These are phyloP conservation scores for Lotus japonicus DNA, from an alignment of 306 rosid genomes.

Conservation along the genomic window DNA sequence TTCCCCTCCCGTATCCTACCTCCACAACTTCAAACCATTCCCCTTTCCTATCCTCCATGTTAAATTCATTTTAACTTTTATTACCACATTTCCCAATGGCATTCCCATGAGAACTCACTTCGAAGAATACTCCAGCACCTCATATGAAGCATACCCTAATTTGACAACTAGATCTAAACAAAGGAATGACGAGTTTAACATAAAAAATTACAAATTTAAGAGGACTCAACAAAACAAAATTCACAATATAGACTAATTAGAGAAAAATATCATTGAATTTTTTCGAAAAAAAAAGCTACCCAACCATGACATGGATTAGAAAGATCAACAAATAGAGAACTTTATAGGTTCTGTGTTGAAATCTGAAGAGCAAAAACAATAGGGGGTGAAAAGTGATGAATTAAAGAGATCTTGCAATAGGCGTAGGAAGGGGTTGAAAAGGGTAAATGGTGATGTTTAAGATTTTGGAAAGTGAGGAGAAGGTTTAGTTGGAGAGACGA, in stretches of 20 bases:
- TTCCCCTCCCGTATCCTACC: no score
- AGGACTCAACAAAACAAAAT: slow-evolving; percentile 28
- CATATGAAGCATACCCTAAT: slow-evolving; percentile 43
- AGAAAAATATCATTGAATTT: slow-evolving; percentile 24
- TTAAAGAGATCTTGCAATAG: slow-evolving; percentile 48
- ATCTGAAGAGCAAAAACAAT: not conserved
- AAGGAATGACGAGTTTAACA: slow-evolving; percentile 7
- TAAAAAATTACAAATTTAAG: slow-evolving; percentile 20
- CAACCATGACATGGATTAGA: slow-evolving; percentile 10
- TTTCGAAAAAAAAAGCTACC: no score
- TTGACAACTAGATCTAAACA: slow-evolving; percentile 33
- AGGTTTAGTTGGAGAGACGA: slow-evolving; percentile 35
- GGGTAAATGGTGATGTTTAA: no score
- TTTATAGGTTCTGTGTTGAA: not conserved
- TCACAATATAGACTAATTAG: slow-evolving; percentile 26
- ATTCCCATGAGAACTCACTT: slow-evolving; percentile 69
- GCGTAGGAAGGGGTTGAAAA: not conserved
- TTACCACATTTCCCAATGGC: slow-evolving; percentile 82
- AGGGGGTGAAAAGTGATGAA: not conserved
- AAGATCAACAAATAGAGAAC: not conserved
- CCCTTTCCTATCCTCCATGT: no score
- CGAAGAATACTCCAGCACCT: slow-evolving; percentile 30
- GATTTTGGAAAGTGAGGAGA: slow-evolving; percentile 12
- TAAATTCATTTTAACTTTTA: no score
- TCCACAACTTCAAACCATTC: no score